Evolutionary conservation across 768 basidiomycete genomes (phyloP), one percentile per base, ranked within the genome.

Genomic region (Galerina marginata): DNA sequence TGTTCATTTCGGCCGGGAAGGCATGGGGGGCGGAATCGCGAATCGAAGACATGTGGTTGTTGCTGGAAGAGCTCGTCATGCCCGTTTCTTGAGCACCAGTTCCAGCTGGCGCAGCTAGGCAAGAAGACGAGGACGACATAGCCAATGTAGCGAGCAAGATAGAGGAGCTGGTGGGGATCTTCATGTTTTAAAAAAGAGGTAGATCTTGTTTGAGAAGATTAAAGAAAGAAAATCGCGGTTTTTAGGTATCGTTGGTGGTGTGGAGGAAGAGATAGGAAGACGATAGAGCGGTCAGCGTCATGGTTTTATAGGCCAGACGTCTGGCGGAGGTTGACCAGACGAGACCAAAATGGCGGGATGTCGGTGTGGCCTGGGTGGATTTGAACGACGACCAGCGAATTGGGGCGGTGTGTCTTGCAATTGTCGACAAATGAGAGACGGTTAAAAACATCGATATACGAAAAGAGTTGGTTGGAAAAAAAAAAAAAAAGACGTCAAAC

Each of bases 91-190:
- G 59, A 37, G 66, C 51, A 29, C 64, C 59, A 38, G 78, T 74
- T 57, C 69, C 68, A 47, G 79, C 64, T 47, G 83, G 83, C 46
- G 80, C 79, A 59, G 80, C 82, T 61, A 81, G 69, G 62, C 70
- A 74, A 37, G 80, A 71, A 15, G 80, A 79, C n/a, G 82, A 83
- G 10, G 83, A 79, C 29, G 83, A 84, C 51, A 83, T 71, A 49
- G 81, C 82, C 59, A 85, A 71, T 15, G 80, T 74, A 40, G 82
- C 80, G 49, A 83, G 65, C 59, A 85, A 61, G 54, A 83, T 55
- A 38, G 83, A 83, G 23, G 82, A 78, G 70, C 81, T 82, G 43
- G 82, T 66, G 44, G 82, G 68, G 56, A 84, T 67, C 67, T 77
- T 81, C 82, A 83, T 85, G 51, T 42, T 53, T 63, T 73, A 59